Evolutionary conservation across 192 early-diverging fungal genomes (phyloP).

Genomic region (Dissophora ornata): DNA sequence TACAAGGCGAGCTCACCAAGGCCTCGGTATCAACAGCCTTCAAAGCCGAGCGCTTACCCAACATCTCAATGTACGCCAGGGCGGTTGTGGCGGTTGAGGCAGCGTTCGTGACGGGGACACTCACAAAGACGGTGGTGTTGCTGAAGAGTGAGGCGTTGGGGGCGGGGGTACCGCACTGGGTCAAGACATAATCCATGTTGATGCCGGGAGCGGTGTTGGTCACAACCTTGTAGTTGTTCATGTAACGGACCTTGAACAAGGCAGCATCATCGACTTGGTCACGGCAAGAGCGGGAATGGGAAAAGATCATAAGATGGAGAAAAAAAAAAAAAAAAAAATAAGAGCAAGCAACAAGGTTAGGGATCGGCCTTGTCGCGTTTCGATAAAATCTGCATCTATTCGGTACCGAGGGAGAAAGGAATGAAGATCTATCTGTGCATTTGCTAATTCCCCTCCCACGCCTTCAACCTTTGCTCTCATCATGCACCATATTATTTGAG

Average conservation of each 20-base stretch:
- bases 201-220: conserved; percentile 57
- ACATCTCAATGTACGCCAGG: conserved; percentile 62
- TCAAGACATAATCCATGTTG: conserved; percentile 71
- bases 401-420: not conserved
- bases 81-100: conserved; percentile 56
- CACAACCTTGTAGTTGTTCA: conserved; percentile 74
- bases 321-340: no score
- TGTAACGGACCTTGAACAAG: conserved; percentile 70
- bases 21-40: conserved; percentile 51
- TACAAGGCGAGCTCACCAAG: conserved; percentile 61
- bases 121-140: conserved; percentile 57
- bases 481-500: no score
- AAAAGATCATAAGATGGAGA: not conserved
- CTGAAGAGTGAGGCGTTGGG: conserved; percentile 53
- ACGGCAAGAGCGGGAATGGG: not conserved
- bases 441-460: not conserved
- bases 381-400: not conserved
- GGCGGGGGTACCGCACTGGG: conserved; percentile 76
- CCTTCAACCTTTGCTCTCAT: not conserved
- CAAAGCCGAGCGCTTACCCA: conserved; percentile 55
- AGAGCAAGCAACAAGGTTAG: no score
- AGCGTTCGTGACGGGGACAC: conserved; percentile 57
- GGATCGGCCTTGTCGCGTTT: no score
- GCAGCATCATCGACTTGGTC: conserved; percentile 58
- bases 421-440: not conserved